A percentile compares a stretch with the other conserved stretches of the same genome.
Evolutionary conservation across 2,329 filamentous ascomycete genomes (phyloP).

Genomic region (Fusarium sp.): DNA sequence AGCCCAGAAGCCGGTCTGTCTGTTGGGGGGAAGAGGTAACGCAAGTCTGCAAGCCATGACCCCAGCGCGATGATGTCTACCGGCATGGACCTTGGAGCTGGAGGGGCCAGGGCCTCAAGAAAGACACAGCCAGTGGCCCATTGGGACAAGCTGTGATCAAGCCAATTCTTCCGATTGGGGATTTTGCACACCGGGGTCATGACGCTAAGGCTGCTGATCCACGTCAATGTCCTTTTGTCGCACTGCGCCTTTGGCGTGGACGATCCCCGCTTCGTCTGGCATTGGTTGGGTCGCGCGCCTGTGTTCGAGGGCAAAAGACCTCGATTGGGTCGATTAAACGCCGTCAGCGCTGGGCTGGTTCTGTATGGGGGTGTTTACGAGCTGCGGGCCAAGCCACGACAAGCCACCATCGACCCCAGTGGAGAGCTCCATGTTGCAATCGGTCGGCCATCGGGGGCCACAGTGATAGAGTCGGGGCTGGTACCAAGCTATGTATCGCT

Average conservation of each 20-base stretch:
- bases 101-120: conserved; percentile 21
- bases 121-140: conserved; percentile 31
- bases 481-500: background rate
- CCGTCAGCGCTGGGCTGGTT: conserved; percentile 37
- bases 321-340: conserved; percentile 54
- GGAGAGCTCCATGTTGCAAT: conserved; percentile 30
- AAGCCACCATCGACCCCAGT: conserved; percentile 34
- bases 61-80: conserved; percentile 38
- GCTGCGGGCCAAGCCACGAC: conserved; percentile 34
- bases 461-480: background rate
- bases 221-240: conserved; percentile 53
- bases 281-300: conserved; percentile 44
- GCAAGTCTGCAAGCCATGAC: conserved; percentile 33
- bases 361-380: conserved; percentile 31
- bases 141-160: conserved; percentile 40
- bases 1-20: conserved; percentile 14
- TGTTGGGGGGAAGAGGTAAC: conserved; percentile 27
- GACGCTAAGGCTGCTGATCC: conserved; percentile 50
- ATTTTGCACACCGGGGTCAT: conserved; percentile 37
- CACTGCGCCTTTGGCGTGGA: conserved; percentile 39
- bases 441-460: conserved; percentile 25
- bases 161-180: conserved; percentile 53
- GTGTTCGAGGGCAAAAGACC: conserved; percentile 19
- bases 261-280: conserved; percentile 26
- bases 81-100: conserved; percentile 43